Evolutionary conservation across 1,284 basidiomycete genomes (phyloP).

Genomic region (Rhodotorula sp.): DNA sequence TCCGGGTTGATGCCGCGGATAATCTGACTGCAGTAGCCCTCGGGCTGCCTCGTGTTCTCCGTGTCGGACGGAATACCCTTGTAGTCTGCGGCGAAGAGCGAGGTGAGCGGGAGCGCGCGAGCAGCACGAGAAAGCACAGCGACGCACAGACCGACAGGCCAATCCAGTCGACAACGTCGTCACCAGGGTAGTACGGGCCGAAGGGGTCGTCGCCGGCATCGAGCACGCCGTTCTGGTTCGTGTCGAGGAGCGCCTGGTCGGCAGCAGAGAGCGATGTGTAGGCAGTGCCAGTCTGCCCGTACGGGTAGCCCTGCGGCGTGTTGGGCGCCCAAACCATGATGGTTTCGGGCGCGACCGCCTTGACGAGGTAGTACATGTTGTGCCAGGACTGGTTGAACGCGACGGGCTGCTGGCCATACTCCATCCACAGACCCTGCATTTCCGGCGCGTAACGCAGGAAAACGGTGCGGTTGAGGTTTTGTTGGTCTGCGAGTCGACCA

Average conservation of each 20-base stretch:
- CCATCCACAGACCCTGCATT: conserved; percentile 49
- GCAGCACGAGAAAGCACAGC: too few species aligned
- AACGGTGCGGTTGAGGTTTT: conserved; percentile 43
- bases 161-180: conserved; percentile 48
- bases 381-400: conserved; percentile 43
- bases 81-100: conserved; percentile 26
- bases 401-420: conserved; percentile 47
- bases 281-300: conserved; percentile 18
- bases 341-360: conserved; percentile 43
- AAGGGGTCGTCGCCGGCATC: conserved; percentile 44
- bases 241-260: conserved; percentile 47
- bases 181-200: conserved; percentile 48
- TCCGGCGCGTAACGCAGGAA: conserved; percentile 50
- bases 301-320: conserved; percentile 47
- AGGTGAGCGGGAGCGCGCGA: not conserved
- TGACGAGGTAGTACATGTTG: conserved; percentile 45
- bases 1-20: conserved; percentile 40
- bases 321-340: conserved; percentile 50
- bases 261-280: conserved; percentile 27
- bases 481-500: conserved; percentile 21
- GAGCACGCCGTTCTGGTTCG: conserved; percentile 43
- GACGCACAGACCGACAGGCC: conserved; percentile 46
- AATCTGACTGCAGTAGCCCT: conserved; percentile 40
- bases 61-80: conserved; percentile 38
- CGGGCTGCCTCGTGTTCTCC: conserved; percentile 37